Percentiles rank a stretch among this genome's conserved stretches.
Conservation (phyloP, 1,284 basidiomycete genomes). For the Mycosarcoma mackinlayi region DNA sequence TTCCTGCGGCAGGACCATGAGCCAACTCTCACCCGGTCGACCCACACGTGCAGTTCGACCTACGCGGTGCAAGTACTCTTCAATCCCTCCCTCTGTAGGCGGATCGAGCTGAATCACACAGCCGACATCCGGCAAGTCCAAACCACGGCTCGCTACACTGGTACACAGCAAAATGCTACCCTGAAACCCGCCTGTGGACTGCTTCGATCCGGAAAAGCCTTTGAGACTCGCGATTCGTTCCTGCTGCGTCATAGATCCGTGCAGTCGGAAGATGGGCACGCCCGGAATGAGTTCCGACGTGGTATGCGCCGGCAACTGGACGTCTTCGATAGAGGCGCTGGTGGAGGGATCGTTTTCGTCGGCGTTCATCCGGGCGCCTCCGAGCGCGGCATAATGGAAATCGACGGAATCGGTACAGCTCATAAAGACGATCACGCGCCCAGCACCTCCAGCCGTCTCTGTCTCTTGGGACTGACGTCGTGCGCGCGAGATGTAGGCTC, state of each 20-base stretch:
- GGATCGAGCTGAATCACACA: constrained; percentile 96
- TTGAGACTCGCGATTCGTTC: constrained; percentile 84
- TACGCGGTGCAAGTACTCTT: constrained; percentile 96
- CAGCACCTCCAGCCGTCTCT: constrained; percentile 55
- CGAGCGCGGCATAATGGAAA: constrained; percentile 92
- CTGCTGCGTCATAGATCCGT: constrained; percentile 87
- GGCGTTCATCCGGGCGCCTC: constrained; percentile 78
- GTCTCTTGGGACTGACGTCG: constrained; percentile 52
- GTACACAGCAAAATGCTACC: constrained; percentile 87
- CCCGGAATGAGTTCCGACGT: constrained; percentile 78
- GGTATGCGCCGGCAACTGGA: constrained; percentile 48
- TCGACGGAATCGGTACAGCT: constrained; percentile 98
- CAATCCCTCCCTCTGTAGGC: constrained; percentile 94
- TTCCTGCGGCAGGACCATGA: constrained; percentile 87
- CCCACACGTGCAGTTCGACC: constrained; percentile 97
- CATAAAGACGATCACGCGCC: constrained; percentile 88
- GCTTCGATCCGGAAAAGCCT: constrained; percentile 75
- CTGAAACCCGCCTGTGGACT: constrained; percentile 22
- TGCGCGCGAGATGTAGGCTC: constrained; percentile 73
- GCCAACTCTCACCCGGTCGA: constrained; percentile 87
- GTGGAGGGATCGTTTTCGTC: constrained; percentile 43
- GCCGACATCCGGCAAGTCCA: constrained; percentile 94
- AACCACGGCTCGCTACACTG: constrained; percentile 93
- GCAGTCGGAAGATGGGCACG: constrained; percentile 87
- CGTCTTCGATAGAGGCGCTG: constrained; percentile 58